These are phyloP conservation scores for Pyricularia pennisetigena DNA, from an alignment of 2,329 filamentous ascomycete genomes.

Conservation along the genomic window DNA sequence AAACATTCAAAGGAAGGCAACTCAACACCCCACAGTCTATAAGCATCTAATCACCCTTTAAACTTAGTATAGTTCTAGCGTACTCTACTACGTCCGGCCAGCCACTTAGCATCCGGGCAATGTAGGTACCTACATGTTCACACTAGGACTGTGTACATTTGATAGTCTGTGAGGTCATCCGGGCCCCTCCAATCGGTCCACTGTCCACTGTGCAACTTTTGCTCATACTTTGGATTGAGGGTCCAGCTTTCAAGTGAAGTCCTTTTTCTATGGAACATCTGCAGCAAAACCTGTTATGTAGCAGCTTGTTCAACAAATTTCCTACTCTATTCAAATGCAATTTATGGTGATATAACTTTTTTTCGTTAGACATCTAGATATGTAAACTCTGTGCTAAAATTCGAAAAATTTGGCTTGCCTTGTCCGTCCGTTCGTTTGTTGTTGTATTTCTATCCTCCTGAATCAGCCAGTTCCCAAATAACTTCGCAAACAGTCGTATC, in stretches of 20 bases:
- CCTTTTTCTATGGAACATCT: no score
- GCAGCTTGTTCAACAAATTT: neutral
- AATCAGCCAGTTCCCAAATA: neutral
- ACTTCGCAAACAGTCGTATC: neutral
- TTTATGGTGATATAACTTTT: neutral
- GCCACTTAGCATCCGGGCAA: neutral
- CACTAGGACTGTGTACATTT: neutral
- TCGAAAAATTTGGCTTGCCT: neutral
- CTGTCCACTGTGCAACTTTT: neutral
- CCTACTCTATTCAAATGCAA: neutral
- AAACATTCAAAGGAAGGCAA: neutral
- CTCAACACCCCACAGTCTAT: neutral
- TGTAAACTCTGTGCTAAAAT: neutral
- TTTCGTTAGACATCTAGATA: conserved; percentile 1
- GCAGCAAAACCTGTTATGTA: no score
- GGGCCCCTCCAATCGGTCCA: neutral
- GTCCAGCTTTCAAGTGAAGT: neutral
- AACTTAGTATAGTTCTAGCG: neutral
- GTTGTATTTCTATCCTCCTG: neutral
- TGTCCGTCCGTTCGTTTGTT: neutral
- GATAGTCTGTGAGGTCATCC: neutral
- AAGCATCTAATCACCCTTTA: neutral
- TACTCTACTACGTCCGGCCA: neutral
- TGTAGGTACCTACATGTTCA: neutral
- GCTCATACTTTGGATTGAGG: neutral